Evolutionary conservation across 2,329 filamentous ascomycete genomes (phyloP).

Genomic region (Colletotrichum endophyticum): DNA sequence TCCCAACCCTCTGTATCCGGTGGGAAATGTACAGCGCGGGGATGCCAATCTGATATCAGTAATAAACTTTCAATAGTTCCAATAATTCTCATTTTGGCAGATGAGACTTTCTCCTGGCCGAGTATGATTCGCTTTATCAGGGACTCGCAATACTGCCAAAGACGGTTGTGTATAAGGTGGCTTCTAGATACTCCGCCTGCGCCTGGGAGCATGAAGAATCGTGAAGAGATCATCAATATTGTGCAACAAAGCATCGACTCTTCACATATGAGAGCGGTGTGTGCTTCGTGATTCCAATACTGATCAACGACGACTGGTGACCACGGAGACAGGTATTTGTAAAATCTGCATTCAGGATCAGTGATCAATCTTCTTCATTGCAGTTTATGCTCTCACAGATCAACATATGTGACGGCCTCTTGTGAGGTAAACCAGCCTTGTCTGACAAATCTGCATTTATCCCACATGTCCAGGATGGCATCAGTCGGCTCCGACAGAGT

Average conservation of each 20-base stretch:
- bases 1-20: constrained; percentile 28
- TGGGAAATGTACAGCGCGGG: constrained; percentile 24
- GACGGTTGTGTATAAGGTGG: constrained; percentile 21
- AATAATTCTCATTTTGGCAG: constrained; percentile 21
- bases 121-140: constrained; percentile 24
- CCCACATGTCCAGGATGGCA: constrained; percentile 25
- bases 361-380: neutral
- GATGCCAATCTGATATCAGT: constrained; percentile 29
- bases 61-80: constrained; percentile 25
- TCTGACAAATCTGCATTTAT: constrained; percentile 28
- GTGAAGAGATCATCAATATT: constrained; percentile 24
- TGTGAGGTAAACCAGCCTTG: constrained; percentile 29
- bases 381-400: constrained; percentile 16
- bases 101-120: constrained; percentile 26
- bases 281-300: constrained; percentile 7
- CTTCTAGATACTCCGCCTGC: constrained; percentile 24
- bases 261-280: constrained; percentile 16
- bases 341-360: neutral
- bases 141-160: constrained; percentile 26
- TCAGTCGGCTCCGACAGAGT: constrained; percentile 24
- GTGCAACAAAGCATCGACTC: constrained; percentile 27
- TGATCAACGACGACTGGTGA: neutral
- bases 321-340: neutral
- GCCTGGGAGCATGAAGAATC: constrained; percentile 26
- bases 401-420: constrained; percentile 30